Conservation (phyloP, 2,329 filamentous ascomycete species). For the Lachnellula cervina region DNA sequence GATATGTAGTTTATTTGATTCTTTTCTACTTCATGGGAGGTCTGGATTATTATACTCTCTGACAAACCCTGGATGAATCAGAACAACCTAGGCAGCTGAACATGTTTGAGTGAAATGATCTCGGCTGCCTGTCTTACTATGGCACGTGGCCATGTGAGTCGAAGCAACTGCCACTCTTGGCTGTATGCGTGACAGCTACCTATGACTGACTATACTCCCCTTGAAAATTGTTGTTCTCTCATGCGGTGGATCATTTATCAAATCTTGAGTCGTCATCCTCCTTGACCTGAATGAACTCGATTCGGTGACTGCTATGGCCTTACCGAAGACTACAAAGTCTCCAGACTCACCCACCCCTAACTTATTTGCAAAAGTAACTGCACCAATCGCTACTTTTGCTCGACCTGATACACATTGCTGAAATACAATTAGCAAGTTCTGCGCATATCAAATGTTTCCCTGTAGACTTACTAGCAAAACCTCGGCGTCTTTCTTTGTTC, state of each 20-base stretch:
- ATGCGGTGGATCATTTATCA: conserved; percentile 28
- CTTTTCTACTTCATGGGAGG: not conserved
- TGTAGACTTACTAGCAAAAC: conserved; percentile 50
- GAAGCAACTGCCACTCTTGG: not conserved
- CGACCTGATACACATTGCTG: conserved; percentile 30
- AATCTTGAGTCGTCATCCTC: conserved; percentile 25
- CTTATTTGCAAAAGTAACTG: conserved; percentile 3
- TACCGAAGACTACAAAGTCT: conserved; percentile 28
- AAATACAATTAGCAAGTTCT: not conserved
- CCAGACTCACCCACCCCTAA: conserved; percentile 22
- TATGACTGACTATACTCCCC: conserved; percentile 19
- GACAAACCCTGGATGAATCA: not conserved
- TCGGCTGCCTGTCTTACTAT: not conserved
- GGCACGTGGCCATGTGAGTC: conserved; percentile 14
- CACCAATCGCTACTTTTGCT: conserved; percentile 29
- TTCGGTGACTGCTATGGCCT: conserved; percentile 5
- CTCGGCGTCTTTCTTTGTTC: conserved; percentile 53
- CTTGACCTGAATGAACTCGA: conserved; percentile 20
- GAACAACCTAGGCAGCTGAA: not conserved
- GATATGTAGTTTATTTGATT: not conserved
- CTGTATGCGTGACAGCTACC: not conserved
- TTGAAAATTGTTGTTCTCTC: conserved; percentile 25
- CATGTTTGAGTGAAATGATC: not conserved
- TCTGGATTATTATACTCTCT: not conserved
- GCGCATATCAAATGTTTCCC: not conserved